These are phyloP conservation scores for Oryza meyeriana DNA, from an alignment of 176 grass and related monocot species.

Conservation along the genomic window DNA sequence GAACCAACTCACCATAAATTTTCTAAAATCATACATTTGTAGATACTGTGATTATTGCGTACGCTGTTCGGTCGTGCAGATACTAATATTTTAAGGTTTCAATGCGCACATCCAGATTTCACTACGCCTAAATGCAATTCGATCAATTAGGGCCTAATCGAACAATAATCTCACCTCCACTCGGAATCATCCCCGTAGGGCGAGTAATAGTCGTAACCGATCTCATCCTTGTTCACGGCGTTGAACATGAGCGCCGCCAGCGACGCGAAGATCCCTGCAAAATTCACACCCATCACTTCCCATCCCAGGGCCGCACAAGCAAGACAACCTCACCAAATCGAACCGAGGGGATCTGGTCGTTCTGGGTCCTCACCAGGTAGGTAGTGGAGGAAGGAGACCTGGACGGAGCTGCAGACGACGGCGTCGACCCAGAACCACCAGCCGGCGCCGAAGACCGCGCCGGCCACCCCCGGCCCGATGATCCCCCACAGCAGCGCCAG, in stretches of 20 bases:
- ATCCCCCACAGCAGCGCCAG: slow-evolving; percentile 74
- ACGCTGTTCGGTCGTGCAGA: neutral
- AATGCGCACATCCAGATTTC: neutral
- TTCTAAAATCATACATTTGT: neutral
- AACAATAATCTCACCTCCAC: slow-evolving; percentile 57
- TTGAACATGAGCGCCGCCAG: slow-evolving; percentile 93
- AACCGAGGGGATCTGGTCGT: slow-evolving; percentile 19
- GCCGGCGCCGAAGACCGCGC: slow-evolving; percentile 82
- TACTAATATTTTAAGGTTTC: neutral
- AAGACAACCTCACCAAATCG: neutral
- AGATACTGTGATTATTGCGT: neutral
- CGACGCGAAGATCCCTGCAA: slow-evolving; percentile 59
- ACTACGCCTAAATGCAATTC: neutral
- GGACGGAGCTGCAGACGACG: slow-evolving; percentile 82
- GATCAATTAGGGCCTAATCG: neutral
- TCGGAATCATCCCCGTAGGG: slow-evolving; percentile 65
- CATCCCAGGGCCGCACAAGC: neutral
- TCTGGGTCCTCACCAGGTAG: slow-evolving; percentile 60
- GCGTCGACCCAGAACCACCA: slow-evolving; percentile 99
- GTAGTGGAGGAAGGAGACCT: slow-evolving; percentile 91
- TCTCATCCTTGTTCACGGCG: slow-evolving; percentile 69
- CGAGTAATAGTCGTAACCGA: slow-evolving; percentile 86
- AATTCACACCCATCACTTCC: slow-evolving; percentile 7
- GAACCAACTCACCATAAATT: neutral
- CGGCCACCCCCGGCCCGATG: slow-evolving; percentile 76